Base-by-base conservation (phyloP, 192 early-diverging fungal species). In the Mortierella alpina region DNA sequence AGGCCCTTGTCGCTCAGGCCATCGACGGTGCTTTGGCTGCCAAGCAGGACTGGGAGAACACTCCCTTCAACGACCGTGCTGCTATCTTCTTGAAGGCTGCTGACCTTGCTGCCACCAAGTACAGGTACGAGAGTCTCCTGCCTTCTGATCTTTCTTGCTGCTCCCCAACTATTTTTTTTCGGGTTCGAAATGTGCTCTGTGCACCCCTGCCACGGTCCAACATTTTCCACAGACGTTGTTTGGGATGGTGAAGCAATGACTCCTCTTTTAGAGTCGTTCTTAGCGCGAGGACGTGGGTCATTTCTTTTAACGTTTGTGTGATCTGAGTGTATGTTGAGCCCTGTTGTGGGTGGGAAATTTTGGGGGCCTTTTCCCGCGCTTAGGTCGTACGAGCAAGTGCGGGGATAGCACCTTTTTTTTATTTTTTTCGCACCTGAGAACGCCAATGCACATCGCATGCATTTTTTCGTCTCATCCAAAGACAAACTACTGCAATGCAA, bases 61-160 rank as follows among this genome's bases (percentile, higher is more conserved):
- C 97, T 88, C 95, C 95, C 23, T 93, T 97, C 85, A 93, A 90
- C 83, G 97, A 98, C 75, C 95, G 97, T 68, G 91, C 92, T 73
- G 93, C 96, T 52, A 95, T 99, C 82, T 97, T 99, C 87, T 86
- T 99, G 81, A 96, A 97, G 85, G 96, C 97, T n/a, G 97, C 97
- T 64, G 97, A 99, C 83, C 85, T 99, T 58, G 81, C 96, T 10
- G 65, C 94, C 20, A 85, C 82, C 75, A 99, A 99, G 86, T 96
- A 99, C 88, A 90, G 95, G 78, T 96, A 94, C 70, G 54, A 12
- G 44, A 45, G 56, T 18, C n/a, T 31, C 44, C 39, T 46, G 46
- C 54, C 18, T 17, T 58, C 51, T 52, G 68, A 44, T 65, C 50
- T 45, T 66, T 20, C 49, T n/a, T n/a, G 5, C 47, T 41, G 47